Evolutionary conservation across 176 grass and related monocot species (phyloP).

Genomic region (Cenchrus fungigraminus): DNA sequence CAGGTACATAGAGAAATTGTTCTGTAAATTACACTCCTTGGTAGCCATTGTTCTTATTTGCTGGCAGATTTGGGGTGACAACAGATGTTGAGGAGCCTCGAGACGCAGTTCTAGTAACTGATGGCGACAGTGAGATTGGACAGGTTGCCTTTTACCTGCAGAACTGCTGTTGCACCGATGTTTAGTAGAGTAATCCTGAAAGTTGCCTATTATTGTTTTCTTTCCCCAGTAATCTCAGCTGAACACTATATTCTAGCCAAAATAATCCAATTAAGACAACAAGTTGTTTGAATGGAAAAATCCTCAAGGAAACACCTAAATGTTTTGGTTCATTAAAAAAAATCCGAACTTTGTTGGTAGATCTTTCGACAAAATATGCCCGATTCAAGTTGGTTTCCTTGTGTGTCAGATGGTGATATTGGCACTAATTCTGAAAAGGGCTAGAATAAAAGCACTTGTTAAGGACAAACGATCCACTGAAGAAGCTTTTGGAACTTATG

Average conservation of each 20-base stretch:
- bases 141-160: constrained; percentile 49
- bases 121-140: constrained; percentile 89
- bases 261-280: neutral
- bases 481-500: constrained; percentile 90
- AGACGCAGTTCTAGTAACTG: constrained; percentile 78
- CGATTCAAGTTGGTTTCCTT: constrained; percentile 6
- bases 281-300: neutral
- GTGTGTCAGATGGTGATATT: constrained; percentile 82
- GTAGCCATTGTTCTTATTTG: constrained; percentile 34
- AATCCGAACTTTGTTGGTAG: neutral
- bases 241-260: neutral
- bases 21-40: neutral
- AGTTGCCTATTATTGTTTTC: neutral
- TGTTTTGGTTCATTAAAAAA: neutral
- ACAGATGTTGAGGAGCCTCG: constrained; percentile 66
- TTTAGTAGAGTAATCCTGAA: neutral
- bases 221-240: neutral
- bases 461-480: constrained; percentile 80
- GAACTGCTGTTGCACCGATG: neutral
- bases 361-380: neutral
- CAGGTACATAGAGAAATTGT: constrained; percentile 51
- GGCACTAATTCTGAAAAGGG: constrained; percentile 85
- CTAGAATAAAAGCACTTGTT: constrained; percentile 88
- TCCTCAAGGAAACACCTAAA: neutral
- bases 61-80: constrained; percentile 43